Percentiles rank a stretch among this genome's conserved stretches.
Evolutionary conservation across 2,329 filamentous ascomycete genomes (phyloP).

Genomic region (Aspergillus udagawae): DNA sequence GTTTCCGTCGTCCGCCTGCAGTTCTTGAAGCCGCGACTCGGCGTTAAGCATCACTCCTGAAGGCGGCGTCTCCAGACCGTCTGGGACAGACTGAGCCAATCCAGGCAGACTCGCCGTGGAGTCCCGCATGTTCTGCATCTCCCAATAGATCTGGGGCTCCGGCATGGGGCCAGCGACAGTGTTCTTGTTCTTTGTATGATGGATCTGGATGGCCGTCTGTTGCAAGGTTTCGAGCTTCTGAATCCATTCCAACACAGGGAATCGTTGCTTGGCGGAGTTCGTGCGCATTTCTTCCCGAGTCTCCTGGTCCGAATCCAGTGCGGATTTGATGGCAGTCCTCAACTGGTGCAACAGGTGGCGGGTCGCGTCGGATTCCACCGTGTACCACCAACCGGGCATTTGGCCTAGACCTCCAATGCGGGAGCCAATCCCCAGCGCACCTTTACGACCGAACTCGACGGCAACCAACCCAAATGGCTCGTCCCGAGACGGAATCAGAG

Average conservation of each 20-base stretch:
- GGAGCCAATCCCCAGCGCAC: constrained; percentile 63
- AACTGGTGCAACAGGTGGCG: constrained; percentile 63
- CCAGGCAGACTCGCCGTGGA: not conserved
- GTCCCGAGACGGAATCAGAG: constrained; percentile 64
- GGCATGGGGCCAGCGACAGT: constrained; percentile 1
- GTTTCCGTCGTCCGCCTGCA: constrained; percentile 1
- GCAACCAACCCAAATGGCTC: constrained; percentile 67
- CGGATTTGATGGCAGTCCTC: constrained; percentile 58
- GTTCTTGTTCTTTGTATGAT: constrained; percentile 48
- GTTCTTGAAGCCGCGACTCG: constrained; percentile 8
- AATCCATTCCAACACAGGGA: constrained; percentile 65
- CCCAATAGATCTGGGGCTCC: constrained; percentile 7
- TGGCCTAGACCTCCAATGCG: constrained; percentile 63
- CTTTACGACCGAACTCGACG: constrained; percentile 66
- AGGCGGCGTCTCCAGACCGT: constrained; percentile 1
- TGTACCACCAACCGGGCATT: constrained; percentile 70
- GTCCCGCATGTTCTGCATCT: constrained; percentile 5
- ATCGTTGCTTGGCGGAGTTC: constrained; percentile 61
- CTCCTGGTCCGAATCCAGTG: constrained; percentile 54
- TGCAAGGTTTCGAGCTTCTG: constrained; percentile 55
- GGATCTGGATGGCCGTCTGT: constrained; percentile 44
- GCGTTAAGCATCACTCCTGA: not conserved
- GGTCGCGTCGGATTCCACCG: constrained; percentile 61
- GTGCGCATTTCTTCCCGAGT: constrained; percentile 61
- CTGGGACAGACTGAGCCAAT: not conserved